Base-by-base conservation (phyloP, 2,329 filamentous ascomycete genomes). In the Coniella lustricola region DNA sequence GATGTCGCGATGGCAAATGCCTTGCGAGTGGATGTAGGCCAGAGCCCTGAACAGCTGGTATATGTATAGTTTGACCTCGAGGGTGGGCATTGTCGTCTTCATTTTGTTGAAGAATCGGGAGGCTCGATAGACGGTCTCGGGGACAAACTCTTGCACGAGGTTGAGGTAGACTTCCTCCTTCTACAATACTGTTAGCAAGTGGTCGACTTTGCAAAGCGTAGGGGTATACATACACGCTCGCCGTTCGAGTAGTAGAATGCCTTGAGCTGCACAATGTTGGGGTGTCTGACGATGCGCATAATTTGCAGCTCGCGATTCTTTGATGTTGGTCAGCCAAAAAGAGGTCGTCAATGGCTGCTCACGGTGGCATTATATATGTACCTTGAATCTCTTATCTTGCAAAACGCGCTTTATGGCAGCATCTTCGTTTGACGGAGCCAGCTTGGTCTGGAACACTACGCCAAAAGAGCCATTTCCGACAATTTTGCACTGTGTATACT, bases 301-400 rank as follows among this genome's bases (percentile, higher is more conserved):
- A 98, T 98, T 69, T 98, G 93, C 59, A 98, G 79, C 68, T 98
- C 93, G 71, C 93, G 90, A 67, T 98, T 98, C 93, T 98, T 66
- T 8, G 4, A 34, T 31, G n/a, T 2, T n/a, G 16, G 44, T 53
- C 34, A 46, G 44, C 16, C 25, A 8, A 33, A 16, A 17, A 25
- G 4, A 3, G 12, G 21, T 14, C 21, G 10, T 1, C 20, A 5
- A 3, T 20, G n/a, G n/a, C n/a, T n/a, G 43, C 7, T 10, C 25
- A 37, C 37, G 8, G 21, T 4, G 3, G 29, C 29, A 14, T n/a
- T n/a, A n/a, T n/a, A n/a, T 17, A 46, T 62, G 25, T 65, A 95
- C 93, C 87, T 98, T 98, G 84, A 98, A 98, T 65, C 93, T 84
- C 78, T 98, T 98, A 77, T 98, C 93, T 66, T 98, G 93, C 51